Evolutionary conservation across 805 yeast genomes (phyloP).

Genomic region (Wickerhamiella galacta): DNA sequence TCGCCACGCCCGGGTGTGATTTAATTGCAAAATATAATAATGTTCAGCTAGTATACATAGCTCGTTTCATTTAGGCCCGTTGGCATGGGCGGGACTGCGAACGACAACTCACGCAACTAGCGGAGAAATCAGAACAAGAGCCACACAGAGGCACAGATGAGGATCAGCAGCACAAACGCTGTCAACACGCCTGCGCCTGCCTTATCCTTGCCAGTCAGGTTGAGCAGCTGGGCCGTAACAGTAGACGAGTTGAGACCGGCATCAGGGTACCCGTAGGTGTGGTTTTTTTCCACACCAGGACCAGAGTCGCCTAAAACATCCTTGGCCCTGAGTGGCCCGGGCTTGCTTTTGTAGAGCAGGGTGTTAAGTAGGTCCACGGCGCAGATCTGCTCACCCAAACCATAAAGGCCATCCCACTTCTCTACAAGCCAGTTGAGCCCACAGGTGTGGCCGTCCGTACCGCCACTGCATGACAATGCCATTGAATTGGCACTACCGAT

Average conservation of each 20-base stretch:
- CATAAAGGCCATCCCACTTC: constrained; percentile 59
- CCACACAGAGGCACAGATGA: constrained; percentile 55
- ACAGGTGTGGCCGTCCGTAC: constrained; percentile 75
- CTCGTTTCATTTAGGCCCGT: neutral
- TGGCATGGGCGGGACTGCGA: neutral
- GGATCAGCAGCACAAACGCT: constrained; percentile 43
- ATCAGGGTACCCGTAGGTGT: constrained; percentile 14
- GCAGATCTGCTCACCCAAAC: constrained; percentile 81
- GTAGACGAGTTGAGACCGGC: constrained; percentile 16
- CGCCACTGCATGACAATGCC: constrained; percentile 73
- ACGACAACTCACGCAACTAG: neutral
- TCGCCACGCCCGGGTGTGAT: constrained; percentile 38
- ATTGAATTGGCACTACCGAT: constrained; percentile 50
- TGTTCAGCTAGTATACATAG: neutral
- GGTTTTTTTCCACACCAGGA: constrained; percentile 1
- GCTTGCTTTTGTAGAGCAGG: constrained; percentile 9
- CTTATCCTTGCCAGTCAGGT: constrained; percentile 32
- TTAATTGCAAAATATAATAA: neutral
- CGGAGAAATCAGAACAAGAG: constrained; percentile 5
- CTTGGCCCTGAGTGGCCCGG: constrained; percentile 14
- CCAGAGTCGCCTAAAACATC: constrained; percentile 8
- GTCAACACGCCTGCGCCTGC: constrained; percentile 83
- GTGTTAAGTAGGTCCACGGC: constrained; percentile 48
- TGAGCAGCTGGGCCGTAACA: constrained; percentile 10
- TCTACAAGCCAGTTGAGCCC: constrained; percentile 57